These are phyloP conservation scores for Pythium vanterpoolii DNA, from an alignment of 352 stramenopile species.

Conservation along the genomic window DNA sequence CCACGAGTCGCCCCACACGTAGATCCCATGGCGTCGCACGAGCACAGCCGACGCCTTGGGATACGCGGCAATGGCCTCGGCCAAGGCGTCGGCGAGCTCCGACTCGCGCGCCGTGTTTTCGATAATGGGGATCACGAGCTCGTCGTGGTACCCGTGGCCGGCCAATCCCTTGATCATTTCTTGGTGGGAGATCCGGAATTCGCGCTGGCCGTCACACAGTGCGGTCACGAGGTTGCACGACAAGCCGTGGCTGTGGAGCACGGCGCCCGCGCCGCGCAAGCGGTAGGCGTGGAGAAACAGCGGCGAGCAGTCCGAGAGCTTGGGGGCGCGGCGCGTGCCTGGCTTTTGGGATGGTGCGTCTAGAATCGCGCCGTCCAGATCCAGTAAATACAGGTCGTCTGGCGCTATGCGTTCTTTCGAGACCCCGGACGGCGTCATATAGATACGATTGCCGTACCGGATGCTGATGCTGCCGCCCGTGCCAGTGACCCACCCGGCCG, in stretches of 20 bases:
- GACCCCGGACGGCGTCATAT: conserved; percentile 95
- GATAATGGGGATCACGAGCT: conserved; percentile 95
- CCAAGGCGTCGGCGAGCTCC: conserved; percentile 88
- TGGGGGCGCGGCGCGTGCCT: conserved; percentile 32
- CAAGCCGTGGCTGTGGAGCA: conserved; percentile 80
- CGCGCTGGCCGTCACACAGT: conserved; percentile 76
- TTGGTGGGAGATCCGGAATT: conserved; percentile 92
- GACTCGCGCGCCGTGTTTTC: conserved; percentile 95
- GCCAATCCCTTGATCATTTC: conserved; percentile 98
- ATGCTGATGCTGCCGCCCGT: conserved; percentile 94
- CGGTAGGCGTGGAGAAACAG: conserved; percentile 94
- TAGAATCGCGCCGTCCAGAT: conserved; percentile 81
- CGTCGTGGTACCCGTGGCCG: conserved; percentile 88
- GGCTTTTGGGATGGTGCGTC: conserved; percentile 45
- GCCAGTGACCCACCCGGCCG: conserved; percentile 91
- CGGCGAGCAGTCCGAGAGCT: conserved; percentile 92
- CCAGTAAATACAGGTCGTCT: conserved; percentile 94
- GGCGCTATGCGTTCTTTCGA: conserved; percentile 95
- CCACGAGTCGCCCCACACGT: conserved; percentile 96
- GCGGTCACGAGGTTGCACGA: conserved; percentile 88
- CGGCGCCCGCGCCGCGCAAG: conserved; percentile 66
- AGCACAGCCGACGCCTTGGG: conserved; percentile 91
- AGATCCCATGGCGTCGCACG: conserved; percentile 94
- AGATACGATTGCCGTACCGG: conserved; percentile 89
- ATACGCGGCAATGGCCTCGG: conserved; percentile 80